Evolutionary conservation across 371 early-diverging fungal genomes (phyloP), one percentile per base, ranked within the genome.

Genomic region (Mortierella sp.): DNA sequence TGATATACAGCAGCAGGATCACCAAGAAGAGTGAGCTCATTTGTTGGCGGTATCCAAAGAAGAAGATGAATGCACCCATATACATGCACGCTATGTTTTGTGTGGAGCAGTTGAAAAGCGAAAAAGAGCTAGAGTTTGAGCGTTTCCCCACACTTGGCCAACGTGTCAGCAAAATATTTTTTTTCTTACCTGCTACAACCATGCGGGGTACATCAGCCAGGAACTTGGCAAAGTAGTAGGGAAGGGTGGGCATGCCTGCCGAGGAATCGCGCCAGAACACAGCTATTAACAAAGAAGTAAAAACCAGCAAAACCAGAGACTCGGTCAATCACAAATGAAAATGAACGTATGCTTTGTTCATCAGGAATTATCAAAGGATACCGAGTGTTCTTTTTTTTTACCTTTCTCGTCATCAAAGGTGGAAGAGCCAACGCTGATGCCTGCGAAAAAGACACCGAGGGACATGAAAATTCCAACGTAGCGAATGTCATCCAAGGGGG

Each of bases 241-340:
- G 87, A 8, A 89, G 65, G 0, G 89, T 86, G 9, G 81, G 78
- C 85, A 86, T 85, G 13, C 90, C 91, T 10, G 86, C 77, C 3
- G 87, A 74, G 2, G 89, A 77, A 50, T 91, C 89, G 16, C 90
- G 83, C 89, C 89, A 88, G 66, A 78, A 89, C 1, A 90, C 90
- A 7, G 81, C 86, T 73, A 64, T n/a, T 8, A 19, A 31, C 22
- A 29, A 2, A 64, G 40, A 50, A 22, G 44, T 10, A 69, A 2
- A 22, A 69, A 55, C n/a, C n/a, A n/a, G 14, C 22, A 41, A 24
- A 26, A n/a, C 4, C 9, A 22, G 16, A n/a, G 1, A 52, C 31
- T 29, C 29, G 40, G n/a, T 14, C 31, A 4, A 11, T 14, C 37
- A 41, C 24, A 43, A 45, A n/a, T 26, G 41, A n/a, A 29, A 63